Conservation (phyloP, 768 basidiomycete species). For the Tremella fuciformis region DNA sequence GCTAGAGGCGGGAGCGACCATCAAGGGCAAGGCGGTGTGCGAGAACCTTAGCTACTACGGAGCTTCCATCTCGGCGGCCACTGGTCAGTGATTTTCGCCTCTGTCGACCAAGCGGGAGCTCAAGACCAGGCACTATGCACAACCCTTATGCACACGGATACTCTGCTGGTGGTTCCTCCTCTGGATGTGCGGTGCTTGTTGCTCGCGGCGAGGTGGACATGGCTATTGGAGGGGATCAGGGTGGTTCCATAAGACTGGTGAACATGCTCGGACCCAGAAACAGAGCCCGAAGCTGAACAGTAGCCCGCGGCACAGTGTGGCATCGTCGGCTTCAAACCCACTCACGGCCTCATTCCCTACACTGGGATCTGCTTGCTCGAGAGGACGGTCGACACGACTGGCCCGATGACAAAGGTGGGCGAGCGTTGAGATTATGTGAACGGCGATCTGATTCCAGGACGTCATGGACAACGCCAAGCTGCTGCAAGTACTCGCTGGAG, state of each 20-base stretch:
- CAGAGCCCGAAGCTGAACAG: neutral
- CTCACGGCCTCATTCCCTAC: neutral
- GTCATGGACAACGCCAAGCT: constrained; percentile 55
- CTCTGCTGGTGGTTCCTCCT: constrained; percentile 54
- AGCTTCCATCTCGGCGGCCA: constrained; percentile 7
- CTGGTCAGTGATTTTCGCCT: neutral
- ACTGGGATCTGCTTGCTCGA: constrained; percentile 15
- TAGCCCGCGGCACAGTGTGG: neutral
- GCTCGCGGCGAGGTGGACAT: constrained; percentile 53
- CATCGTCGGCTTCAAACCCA: constrained; percentile 1
- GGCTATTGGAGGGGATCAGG: constrained; percentile 57
- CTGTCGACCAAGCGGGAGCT: neutral
- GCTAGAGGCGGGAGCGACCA: constrained; percentile 53
- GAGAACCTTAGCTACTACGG: constrained; percentile 25
- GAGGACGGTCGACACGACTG: constrained; percentile 2
- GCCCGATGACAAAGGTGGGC: constrained; percentile 40
- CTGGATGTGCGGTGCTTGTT: constrained; percentile 54
- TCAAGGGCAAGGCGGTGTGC: constrained; percentile 53
- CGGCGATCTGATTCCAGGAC: constrained; percentile 23
- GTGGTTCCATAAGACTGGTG: constrained; percentile 51
- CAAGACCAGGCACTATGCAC: constrained; percentile 46
- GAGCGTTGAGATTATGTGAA: no score
- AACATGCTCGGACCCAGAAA: no score
- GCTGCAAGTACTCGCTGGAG: constrained; percentile 55
- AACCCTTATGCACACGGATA: constrained; percentile 55